A percentile compares a stretch with the other conserved stretches of the same genome.
Conservation (phyloP, 208 protist genomes). For the Herpetomonas samuelpessoai region DNA sequence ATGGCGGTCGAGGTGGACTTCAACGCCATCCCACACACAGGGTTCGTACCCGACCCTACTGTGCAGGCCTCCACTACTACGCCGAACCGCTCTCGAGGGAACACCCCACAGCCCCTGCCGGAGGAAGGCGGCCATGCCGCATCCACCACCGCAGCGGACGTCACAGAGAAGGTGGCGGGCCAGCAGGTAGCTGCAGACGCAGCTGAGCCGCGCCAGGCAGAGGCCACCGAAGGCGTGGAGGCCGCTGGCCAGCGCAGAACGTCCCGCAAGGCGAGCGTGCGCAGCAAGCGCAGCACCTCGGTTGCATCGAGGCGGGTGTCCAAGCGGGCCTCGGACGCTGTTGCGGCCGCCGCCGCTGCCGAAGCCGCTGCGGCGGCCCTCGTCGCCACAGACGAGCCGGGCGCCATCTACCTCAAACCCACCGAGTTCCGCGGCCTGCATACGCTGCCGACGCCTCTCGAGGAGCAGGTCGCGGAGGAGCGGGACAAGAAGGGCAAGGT, state of each 20-base stretch:
- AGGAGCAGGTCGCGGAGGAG: conserved; percentile 75
- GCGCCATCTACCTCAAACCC: conserved; percentile 51
- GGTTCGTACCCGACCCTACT: conserved; percentile 24
- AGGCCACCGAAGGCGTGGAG: background rate
- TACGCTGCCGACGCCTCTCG: conserved; percentile 43
- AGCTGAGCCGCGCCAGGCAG: background rate
- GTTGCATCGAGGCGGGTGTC: background rate
- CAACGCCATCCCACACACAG: conserved; percentile 35
- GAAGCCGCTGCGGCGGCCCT: background rate
- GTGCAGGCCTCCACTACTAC: conserved; percentile 4
- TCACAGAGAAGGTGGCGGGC: background rate
- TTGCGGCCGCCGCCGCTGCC: conserved; percentile 4
- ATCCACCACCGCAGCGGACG: background rate
- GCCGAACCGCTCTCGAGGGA: background rate
- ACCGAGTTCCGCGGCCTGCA: conserved; percentile 73
- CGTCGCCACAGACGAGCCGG: conserved; percentile 9
- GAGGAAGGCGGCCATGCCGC: background rate
- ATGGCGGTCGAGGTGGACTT: conserved; percentile 75
- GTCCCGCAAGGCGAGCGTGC: background rate
- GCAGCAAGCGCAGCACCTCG: background rate
- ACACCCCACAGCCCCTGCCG: background rate
- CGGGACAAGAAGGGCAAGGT: conserved; percentile 79
- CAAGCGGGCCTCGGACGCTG: background rate
- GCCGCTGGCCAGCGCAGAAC: background rate
- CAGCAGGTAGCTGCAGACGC: background rate